Evolutionary conservation across 257 asterid genomes (phyloP).

Genomic region (Anisodus tanguticus): DNA sequence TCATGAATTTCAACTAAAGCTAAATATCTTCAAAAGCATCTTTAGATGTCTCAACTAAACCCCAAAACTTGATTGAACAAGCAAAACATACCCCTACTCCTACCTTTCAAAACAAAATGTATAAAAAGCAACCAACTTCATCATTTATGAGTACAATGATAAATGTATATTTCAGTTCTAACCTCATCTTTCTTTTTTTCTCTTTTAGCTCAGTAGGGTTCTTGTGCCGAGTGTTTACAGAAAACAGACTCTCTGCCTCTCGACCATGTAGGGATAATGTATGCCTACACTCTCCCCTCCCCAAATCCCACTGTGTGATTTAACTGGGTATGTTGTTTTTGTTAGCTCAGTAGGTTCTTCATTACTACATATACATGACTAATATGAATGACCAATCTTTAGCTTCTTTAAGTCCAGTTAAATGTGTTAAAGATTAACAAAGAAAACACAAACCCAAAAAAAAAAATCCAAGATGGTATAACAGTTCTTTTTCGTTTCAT

Average conservation of each 20-base stretch:
- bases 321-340: too few relatives aligned
- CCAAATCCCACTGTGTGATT: too few relatives aligned
- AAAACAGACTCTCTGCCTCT: neutral
- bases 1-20: too few relatives aligned
- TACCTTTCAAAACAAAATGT: neutral
- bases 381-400: conserved; percentile 34
- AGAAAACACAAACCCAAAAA: conserved; percentile 13
- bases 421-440: conserved; percentile 15
- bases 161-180: neutral
- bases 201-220: neutral
- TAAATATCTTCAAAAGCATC: neutral
- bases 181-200: conserved; percentile 5
- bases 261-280: neutral
- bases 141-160: neutral
- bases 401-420: conserved; percentile 32
- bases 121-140: neutral
- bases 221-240: too few relatives aligned
- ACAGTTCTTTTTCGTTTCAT: conserved; percentile 38
- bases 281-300: too few relatives aligned
- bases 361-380: conserved; percentile 32
- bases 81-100: neutral
- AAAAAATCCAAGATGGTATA: neutral
- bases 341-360: conserved; percentile 33
- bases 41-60: conserved; percentile 2
- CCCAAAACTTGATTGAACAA: neutral